Evolutionary conservation across 2,329 filamentous ascomycete genomes (phyloP), one percentile per base, ranked within the genome.

Genomic region (Stachybotrys echinatus): DNA sequence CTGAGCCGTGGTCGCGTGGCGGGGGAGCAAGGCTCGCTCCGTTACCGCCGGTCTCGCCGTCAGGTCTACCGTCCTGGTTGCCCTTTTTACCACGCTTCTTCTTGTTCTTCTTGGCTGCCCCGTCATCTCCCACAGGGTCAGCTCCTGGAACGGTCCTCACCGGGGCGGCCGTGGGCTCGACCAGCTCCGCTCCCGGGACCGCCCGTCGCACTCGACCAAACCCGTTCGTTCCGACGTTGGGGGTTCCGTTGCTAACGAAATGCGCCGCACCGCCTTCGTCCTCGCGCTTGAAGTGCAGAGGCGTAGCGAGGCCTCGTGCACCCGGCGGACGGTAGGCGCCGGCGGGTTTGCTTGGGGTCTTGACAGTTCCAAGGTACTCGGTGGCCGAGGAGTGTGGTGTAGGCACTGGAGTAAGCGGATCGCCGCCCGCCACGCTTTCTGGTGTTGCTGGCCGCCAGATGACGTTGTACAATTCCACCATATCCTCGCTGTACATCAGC

Each of bases 301-400:
- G 94, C 1, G 94, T 97, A 48, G 84, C 81, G 55, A 88, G 84
- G 48, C 94, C 94, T 58, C 94, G 88, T 23, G 94, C 94, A 57
- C 94, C 94, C 3, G 94, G 94, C 38, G 94, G 94, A 44, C 94
- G 87, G 68, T 99, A 99, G 3, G 94, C 94, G 58, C 94, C 94
- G n/a, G 89, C 91, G 42, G 94, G 91, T 75, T 99, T 99, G 53
- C 90, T 94, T 5, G 94, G 92, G 4, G 92, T 92, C 80, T 97
- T 97, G 61, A 89, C 85, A 4, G 87, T 92, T 56, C 84, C 87
- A 48, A 96, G 77, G 63, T 91, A 96, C 2, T 85, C 81, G 31
- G 88, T 71, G 12, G 92, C 94, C 31, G 92, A 97, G 7, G 84
- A 67, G 66, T 99, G 94, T 8, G 92, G 87, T 3, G 77, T 74